Base-by-base conservation (phyloP, 306 rosid genomes). In the Morella rubra region DNA sequence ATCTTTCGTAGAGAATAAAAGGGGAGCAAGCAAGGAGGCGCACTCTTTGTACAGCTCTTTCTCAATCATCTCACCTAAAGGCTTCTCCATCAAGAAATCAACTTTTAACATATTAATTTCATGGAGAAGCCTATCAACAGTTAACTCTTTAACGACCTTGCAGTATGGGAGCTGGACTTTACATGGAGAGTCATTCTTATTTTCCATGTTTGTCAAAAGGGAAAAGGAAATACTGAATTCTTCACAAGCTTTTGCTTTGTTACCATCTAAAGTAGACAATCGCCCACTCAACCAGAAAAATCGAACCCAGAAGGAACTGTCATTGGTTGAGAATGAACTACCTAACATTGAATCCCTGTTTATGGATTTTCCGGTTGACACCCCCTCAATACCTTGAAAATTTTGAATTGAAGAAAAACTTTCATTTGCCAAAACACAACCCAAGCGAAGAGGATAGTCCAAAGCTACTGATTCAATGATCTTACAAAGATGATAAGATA, bases 211-310 rank as follows among this genome's bases (percentile, higher is more conserved):
- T 27, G 15, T 85, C 90, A 95, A 80, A 85, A 90, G 92, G 58
- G 96, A 84, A 83, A 92, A 82, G 50, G 93, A 88, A 73, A 77
- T 80, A 76, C 89, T 81, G 64, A 92, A 83, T 77, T 95, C 95
- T 79, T 89, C 91, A 59, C 84, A 89, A 53, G 97, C 90, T 85
- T 95, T 95, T 86, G 77, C 91, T 82, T 82, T 92, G 89, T 92
- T 84, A 27, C 89, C 91, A 74, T 95, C 96, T 73, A 85, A 83
- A 78, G 87, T 75, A 75, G 97, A 92, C 83, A 95, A 75, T 76
- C 96, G 90, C 70, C 98, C 97, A 74, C 97, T 92, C 73, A 95
- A 78, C 98, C 98, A 95, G 86, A 90, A 95, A 75, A 89, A 92
- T 18, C 91, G 92, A 80, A 84, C 83, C 98, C 98, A 95, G 68